Evolutionary conservation across 768 basidiomycete genomes (phyloP).

Genomic region (Cytidiella melzeri): DNA sequence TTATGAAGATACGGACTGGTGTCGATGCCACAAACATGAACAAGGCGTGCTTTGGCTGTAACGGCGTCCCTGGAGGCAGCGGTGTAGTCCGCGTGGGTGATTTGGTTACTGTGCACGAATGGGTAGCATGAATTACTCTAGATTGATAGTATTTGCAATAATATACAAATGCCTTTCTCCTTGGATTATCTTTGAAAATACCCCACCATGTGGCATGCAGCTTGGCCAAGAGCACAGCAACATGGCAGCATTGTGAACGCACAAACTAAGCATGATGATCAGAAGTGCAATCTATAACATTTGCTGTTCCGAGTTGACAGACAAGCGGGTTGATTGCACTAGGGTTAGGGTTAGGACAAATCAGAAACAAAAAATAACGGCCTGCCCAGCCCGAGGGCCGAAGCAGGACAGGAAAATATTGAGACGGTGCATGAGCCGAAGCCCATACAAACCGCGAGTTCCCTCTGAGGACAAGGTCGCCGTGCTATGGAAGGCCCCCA

Average conservation of each 20-base stretch:
- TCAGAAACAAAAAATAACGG: conserved; percentile 26
- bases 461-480: conserved; percentile 44
- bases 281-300: no score
- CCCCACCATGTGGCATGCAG: no score
- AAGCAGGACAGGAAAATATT: conserved; percentile 35
- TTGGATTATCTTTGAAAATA: no score
- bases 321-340: neutral
- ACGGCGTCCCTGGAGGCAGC: conserved; percentile 44
- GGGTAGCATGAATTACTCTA: conserved; percentile 13
- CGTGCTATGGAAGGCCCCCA: conserved; percentile 36
- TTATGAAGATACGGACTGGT: conserved; percentile 67
- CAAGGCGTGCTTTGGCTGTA: conserved; percentile 63
- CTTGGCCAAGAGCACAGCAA: no score
- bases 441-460: conserved; percentile 34
- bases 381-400: conserved; percentile 44
- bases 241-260: no score
- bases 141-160: no score
- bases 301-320: no score
- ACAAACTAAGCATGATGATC: no score
- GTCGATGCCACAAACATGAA: conserved; percentile 41
- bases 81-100: conserved; percentile 63
- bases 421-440: conserved; percentile 32
- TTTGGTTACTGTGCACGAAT: conserved; percentile 30
- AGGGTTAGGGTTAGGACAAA: conserved; percentile 21
- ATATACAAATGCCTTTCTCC: no score